Base-by-base conservation (phyloP, 768 basidiomycete genomes). In the Xerocomellus dryophilus region DNA sequence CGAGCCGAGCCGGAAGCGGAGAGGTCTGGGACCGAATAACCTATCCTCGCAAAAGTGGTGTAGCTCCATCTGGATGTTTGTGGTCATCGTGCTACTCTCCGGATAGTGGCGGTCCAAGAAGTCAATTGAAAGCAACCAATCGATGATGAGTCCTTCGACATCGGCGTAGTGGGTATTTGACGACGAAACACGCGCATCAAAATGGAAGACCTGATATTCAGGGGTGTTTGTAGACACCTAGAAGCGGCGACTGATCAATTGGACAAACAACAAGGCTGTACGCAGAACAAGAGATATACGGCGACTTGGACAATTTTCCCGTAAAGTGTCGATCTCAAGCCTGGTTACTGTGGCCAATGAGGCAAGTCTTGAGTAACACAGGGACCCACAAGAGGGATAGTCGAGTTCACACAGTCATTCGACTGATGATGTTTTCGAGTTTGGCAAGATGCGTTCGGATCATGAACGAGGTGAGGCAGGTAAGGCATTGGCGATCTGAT, bases 111-210 rank as follows among this genome's bases (percentile, higher is more conserved):
- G 23, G 38, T 46, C 25, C 46, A 39, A 34, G 47, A 52, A 50
- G 29, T 46, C 60, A 50, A 65, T 56, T 53, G 51, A 60, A 56
- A 47, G 39, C 52, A 47, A 44, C 27, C 39, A 47, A 64, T 55
- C 54, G 45, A 56, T 55, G 58, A 36, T 32, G 46, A n/a, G n/a
- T 53, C 47, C 46, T 61, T 62, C 35, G 39, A 57, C 51, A 69
- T 67, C 67, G 63, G 50, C 68, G 66, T 54, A 69, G 67, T 65
- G 46, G 53, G 50, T 42, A 67, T 67, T 65, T 65, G 66, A 68
- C 58, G 56, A 64, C 53, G 45, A 43, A 66, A 68, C 68, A 70
- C 70, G 68, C 68, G 70, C 70, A 70, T 70, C 68, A 70, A 43
- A 70, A 70, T 70, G 68, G 68, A 70, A 72, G 68, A 57, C 39